These are phyloP conservation scores for Gaertneriomyces semiglobifer DNA, from an alignment of 192 early-diverging fungal species.

Conservation along the genomic window DNA sequence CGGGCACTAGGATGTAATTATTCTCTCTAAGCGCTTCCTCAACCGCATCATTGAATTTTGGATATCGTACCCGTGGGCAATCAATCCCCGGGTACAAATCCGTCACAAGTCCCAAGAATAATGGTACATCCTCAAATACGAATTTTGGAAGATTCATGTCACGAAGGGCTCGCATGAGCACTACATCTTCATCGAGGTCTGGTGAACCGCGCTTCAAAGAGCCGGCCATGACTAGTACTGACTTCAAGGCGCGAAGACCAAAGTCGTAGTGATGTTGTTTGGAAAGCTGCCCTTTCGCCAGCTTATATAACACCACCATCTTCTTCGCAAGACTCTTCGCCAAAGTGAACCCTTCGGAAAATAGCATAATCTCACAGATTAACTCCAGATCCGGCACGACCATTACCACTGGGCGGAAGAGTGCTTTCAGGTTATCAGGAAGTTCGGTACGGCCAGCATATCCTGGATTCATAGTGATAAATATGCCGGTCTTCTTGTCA, in stretches of 20 bases:
- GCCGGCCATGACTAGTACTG: conserved; percentile 62
- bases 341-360: conserved; percentile 69
- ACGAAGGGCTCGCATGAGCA: conserved; percentile 57
- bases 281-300: conserved; percentile 57
- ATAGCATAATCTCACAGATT: conserved; percentile 67
- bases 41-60: conserved; percentile 63
- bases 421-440: conserved; percentile 60
- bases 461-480: conserved; percentile 63
- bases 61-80: conserved; percentile 59
- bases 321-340: conserved; percentile 72
- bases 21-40: conserved; percentile 55
- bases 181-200: conserved; percentile 58
- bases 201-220: conserved; percentile 59
- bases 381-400: conserved; percentile 58
- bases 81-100: conserved; percentile 62
- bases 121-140: conserved; percentile 61
- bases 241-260: conserved; percentile 57
- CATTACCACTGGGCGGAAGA: conserved; percentile 64
- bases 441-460: conserved; percentile 61
- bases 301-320: conserved; percentile 63
- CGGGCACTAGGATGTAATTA: conserved; percentile 53
- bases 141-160: conserved; percentile 67
- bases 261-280: conserved; percentile 66
- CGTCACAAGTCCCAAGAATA: conserved; percentile 57
- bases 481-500: conserved; percentile 54